Evolutionary conservation across 164 flowering plant species (phyloP).

Genomic region (Hamamelis virginiana): DNA sequence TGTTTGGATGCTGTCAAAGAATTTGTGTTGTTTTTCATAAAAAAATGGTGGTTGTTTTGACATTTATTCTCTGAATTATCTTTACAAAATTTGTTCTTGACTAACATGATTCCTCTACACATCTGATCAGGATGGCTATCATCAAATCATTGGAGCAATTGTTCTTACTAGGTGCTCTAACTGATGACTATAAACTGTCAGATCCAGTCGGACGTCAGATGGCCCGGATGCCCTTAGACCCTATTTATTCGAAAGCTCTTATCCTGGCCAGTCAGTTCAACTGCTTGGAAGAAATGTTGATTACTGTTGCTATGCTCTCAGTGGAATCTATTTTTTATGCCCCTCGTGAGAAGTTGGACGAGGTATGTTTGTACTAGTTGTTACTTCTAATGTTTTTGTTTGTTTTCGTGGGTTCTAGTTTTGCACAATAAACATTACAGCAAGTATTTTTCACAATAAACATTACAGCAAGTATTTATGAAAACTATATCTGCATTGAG

Average conservation of each 20-base stretch:
- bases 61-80: background rate
- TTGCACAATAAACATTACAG: background rate
- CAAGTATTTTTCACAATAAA: background rate
- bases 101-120: background rate
- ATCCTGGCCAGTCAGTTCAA: constrained; percentile 71
- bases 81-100: background rate
- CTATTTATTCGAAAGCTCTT: constrained; percentile 85
- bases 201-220: constrained; percentile 89
- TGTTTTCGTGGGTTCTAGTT: background rate
- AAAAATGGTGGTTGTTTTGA: background rate
- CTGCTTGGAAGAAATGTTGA: constrained; percentile 95
- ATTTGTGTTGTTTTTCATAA: no score
- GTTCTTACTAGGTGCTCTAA: constrained; percentile 79
- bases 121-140: constrained; percentile 62
- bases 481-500: background rate
- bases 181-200: constrained; percentile 74
- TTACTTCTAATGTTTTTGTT: background rate
- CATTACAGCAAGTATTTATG: background rate
- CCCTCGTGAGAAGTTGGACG: constrained; percentile 79
- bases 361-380: constrained; percentile 38
- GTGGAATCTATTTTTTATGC: constrained; percentile 85
- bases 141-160: constrained; percentile 82
- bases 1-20: no score
- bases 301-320: constrained; percentile 89
- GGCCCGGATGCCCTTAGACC: constrained; percentile 86